Conservation (phyloP, 768 basidiomycete species). For the Boletus rubropictus region DNA sequence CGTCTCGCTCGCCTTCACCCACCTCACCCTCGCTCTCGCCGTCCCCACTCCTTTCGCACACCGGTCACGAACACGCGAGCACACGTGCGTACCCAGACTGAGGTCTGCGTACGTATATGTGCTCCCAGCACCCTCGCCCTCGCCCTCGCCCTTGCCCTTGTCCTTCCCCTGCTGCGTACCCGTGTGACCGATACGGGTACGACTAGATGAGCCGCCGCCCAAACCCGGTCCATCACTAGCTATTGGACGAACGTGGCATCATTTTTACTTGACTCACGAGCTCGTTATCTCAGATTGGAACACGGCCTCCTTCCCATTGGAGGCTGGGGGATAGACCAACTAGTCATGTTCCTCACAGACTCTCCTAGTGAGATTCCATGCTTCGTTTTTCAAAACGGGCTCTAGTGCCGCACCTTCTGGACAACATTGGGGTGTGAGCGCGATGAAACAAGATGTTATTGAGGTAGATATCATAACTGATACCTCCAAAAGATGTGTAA, state of each 20-base stretch:
- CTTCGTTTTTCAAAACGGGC: constrained; percentile 36
- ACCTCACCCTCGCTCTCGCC: no score
- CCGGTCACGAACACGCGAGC: no score
- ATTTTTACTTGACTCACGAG: constrained; percentile 1
- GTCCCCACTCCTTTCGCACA: no score
- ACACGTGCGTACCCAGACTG: no score
- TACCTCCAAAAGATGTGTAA: neutral
- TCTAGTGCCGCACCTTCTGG: constrained; percentile 32
- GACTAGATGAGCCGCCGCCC: no score
- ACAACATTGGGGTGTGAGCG: constrained; percentile 6
- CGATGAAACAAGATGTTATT: constrained; percentile 28
- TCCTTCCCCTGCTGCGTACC: no score
- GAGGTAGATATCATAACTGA: neutral
- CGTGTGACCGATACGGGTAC: no score
- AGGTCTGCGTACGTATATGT: no score
- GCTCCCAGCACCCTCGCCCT: no score
- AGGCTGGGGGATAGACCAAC: constrained; percentile 93
- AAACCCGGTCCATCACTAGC: no score
- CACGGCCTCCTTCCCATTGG: constrained; percentile 97
- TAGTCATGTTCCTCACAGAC: constrained; percentile 98
- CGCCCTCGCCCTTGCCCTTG: no score
- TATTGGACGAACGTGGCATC: neutral
- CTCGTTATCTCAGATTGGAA: constrained; percentile 58
- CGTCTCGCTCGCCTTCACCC: no score
- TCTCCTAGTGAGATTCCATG: constrained; percentile 63